phyloP scores from a whole-genome alignment of 1,284 basidiomycete species.

The Somion occarium region DNA sequence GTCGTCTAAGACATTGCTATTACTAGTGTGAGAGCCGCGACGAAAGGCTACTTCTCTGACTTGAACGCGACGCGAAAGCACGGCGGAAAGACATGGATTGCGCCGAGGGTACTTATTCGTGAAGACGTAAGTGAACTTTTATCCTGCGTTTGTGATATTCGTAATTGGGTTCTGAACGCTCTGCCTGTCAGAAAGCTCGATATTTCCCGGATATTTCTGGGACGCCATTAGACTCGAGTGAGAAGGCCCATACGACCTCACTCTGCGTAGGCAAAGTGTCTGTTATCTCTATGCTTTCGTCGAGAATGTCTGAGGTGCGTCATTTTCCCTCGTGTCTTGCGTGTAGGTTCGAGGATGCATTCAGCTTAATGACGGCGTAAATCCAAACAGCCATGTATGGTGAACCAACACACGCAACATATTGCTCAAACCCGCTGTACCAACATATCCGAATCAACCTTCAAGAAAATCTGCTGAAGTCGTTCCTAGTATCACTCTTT shows the following conservation, averaged over 20 bases:
- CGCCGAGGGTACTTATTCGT: constrained; percentile 82
- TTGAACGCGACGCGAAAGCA: constrained; percentile 76
- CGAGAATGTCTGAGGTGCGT: constrained; percentile 80
- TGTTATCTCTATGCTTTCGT: constrained; percentile 77
- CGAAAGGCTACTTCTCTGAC: constrained; percentile 90
- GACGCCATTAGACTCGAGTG: constrained; percentile 52
- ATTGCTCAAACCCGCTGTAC: constrained; percentile 62
- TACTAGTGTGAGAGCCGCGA: constrained; percentile 77
- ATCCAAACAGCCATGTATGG: constrained; percentile 80
- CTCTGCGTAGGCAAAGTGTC: constrained; percentile 76
- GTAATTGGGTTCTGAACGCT: background rate
- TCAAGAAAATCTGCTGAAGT: constrained; percentile 90
- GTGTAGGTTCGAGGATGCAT: no score
- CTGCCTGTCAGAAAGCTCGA: constrained; percentile 68
- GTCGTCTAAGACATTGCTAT: background rate
- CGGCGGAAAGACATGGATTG: constrained; percentile 95
- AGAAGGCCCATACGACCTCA: constrained; percentile 71
- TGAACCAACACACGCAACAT: constrained; percentile 56
- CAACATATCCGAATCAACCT: constrained; percentile 86
- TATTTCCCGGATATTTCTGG: constrained; percentile 92
- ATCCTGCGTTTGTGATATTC: constrained; percentile 1
- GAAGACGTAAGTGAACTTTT: constrained; percentile 67
- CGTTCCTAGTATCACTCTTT: constrained; percentile 84
- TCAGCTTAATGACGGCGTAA: no score
- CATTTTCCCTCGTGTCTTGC: no score